Evolutionary conservation across 768 basidiomycete species (phyloP).

Genomic region (Mycena sanguinolenta): DNA sequence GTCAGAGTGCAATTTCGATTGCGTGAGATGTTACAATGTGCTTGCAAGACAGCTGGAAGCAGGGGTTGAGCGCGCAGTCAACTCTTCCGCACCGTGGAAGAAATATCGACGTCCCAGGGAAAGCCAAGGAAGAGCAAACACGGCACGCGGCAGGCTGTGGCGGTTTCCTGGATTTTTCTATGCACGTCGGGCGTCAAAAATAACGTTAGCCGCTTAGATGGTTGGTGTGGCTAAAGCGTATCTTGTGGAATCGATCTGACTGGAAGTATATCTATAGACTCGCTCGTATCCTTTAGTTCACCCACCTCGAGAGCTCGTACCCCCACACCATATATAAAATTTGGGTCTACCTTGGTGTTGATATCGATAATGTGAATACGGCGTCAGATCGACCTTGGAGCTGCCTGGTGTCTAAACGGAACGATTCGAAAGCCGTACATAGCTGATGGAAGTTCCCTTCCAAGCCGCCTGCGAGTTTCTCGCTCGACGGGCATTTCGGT

Average conservation of each 20-base stretch:
- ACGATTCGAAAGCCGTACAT: too few species aligned
- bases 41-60: neutral
- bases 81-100: conserved; percentile 3
- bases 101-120: neutral
- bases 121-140: neutral
- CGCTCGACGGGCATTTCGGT: conserved; percentile 12
- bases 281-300: too few species aligned
- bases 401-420: neutral
- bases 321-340: too few species aligned
- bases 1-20: too few species aligned
- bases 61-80: neutral
- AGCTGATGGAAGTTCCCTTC: neutral
- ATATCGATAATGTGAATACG: neutral
- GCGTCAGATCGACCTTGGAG: neutral
- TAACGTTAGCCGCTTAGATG: too few species aligned
- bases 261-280: neutral
- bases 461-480: conserved; percentile 4
- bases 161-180: conserved; percentile 10
- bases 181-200: neutral
- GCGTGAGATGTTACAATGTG: neutral
- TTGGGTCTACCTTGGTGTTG: neutral
- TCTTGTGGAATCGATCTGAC: conserved; percentile 9
- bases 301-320: too few species aligned
- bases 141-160: neutral
- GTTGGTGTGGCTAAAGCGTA: conserved; percentile 4